Evolutionary conservation across 495 filamentous ascomycete genomes (phyloP).

Genomic region (Paragyromitra xinjiangensis): DNA sequence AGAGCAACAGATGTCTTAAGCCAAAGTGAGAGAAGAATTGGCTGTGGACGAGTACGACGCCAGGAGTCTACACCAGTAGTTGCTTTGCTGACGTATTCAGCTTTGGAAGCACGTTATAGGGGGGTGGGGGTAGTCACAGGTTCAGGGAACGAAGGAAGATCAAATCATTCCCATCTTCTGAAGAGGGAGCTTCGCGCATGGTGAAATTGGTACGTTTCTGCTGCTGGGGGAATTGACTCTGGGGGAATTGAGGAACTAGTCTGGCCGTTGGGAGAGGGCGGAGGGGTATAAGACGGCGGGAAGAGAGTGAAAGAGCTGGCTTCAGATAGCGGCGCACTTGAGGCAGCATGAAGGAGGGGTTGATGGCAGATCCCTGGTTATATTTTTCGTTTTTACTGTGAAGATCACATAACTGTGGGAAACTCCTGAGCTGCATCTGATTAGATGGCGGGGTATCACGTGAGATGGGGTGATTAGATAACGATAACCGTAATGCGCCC

Average conservation of each 20-base stretch:
- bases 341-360: constrained; percentile 32
- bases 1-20: constrained; percentile 56
- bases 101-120: not conserved
- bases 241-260: not conserved
- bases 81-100: constrained; percentile 53
- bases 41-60: constrained; percentile 51
- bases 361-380: not conserved
- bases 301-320: not conserved
- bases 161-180: constrained; percentile 55
- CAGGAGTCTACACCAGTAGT: constrained; percentile 56
- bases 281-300: not conserved
- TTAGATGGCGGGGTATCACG: constrained; percentile 45
- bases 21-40: constrained; percentile 54
- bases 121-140: constrained; percentile 27
- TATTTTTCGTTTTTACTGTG: not conserved
- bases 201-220: constrained; percentile 15
- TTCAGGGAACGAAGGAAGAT: constrained; percentile 57
- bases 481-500: not conserved
- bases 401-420: not conserved
- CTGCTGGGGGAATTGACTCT: not conserved
- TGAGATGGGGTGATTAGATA: constrained; percentile 19
- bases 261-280: not conserved
- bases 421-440: constrained; percentile 9
- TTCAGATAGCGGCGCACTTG: constrained; percentile 17
- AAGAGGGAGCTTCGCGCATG: constrained; percentile 54